Base-by-base conservation (phyloP, 345 rosid genomes). In the Kandelia obovata region DNA sequence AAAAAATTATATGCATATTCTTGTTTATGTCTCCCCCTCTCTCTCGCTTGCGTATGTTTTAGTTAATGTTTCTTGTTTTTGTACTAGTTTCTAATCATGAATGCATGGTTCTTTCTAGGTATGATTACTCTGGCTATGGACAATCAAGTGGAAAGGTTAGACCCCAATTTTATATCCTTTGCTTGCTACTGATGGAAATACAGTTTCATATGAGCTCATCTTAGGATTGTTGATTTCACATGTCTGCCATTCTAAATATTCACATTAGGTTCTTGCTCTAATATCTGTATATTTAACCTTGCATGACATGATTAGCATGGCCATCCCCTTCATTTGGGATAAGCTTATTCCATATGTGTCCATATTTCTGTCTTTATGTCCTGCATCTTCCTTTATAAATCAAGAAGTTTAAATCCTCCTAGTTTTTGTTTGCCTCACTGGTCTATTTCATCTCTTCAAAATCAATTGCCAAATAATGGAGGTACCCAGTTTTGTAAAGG, bases 101-200 rank as follows among this genome's bases (percentile, higher is more conserved):
- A 35, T 69, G 30, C 26, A 16, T 70, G 27, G 25, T 69, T 69
- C 74, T 69, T 70, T 71, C 5, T 81, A 94, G 98, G 80, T 91
- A 91, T 64, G 98, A 94, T 80, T 94, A 94, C 77, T 94, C 98
- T 65, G 97, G 98, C 61, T 94, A 94, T 67, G 98, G 98, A 73
- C 96, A 83, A 66, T 94, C 98, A 60, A 88, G 85, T 28, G 98
- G 98, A 77, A 90, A 91, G 97, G 97, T 94, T 57, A 46, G 85
- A 61, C 61, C 31, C 62, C 56, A 17, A 51, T 51, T 75, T 70
- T 61, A 39, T 32, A 15, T 66, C 59, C 70, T 32, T 55, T 61
- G 55, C 78, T 69, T 53, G 49, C 55, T 73, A 55, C 68, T 70
- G 51, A 70, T 30, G 26, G 23, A 16, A 23, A 39, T 25, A 19